A percentile compares a stretch with the other conserved stretches of the same genome.
phyloP scores from a whole-genome alignment of 2,329 filamentous ascomycete species.

The Exophiala sp. region DNA sequence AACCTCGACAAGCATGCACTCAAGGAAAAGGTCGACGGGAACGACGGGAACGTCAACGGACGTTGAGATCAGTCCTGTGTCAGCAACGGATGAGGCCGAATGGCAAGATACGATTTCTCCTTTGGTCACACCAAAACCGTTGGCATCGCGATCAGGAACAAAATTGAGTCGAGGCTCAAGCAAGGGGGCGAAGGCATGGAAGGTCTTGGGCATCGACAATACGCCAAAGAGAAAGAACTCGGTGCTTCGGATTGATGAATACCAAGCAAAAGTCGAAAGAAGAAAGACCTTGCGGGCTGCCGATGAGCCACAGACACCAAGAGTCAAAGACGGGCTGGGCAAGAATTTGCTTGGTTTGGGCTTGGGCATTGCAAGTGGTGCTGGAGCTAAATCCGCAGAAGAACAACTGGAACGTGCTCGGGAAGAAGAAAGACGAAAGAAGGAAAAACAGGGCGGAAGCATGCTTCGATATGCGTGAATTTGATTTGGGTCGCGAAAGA shows the following conservation, averaged over 20 bases:
- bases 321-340: constrained; percentile 18
- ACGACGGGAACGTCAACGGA: constrained; percentile 16
- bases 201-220: constrained; percentile 16
- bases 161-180: constrained; percentile 5
- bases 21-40: constrained; percentile 15
- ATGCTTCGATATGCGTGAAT: constrained; percentile 15
- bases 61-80: constrained; percentile 20
- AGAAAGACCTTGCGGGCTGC: constrained; percentile 18
- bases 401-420: constrained; percentile 15
- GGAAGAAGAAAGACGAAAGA: constrained; percentile 19
- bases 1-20: constrained; percentile 6
- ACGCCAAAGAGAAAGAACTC: constrained; percentile 17
- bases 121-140: neutral
- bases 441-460: constrained; percentile 29
- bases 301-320: neutral
- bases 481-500: neutral
- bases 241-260: constrained; percentile 23
- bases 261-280: constrained; percentile 23
- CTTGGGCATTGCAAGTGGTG: constrained; percentile 12
- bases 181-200: constrained; percentile 20
- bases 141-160: constrained; percentile 4
- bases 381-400: constrained; percentile 13
- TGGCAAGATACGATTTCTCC: constrained; percentile 20
- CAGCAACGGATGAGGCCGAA: constrained; percentile 9
- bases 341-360: constrained; percentile 19